Evolutionary conservation across 2,329 filamentous ascomycete genomes (phyloP), one percentile per base, ranked within the genome.

Genomic region (Geoglossum cookeanum): DNA sequence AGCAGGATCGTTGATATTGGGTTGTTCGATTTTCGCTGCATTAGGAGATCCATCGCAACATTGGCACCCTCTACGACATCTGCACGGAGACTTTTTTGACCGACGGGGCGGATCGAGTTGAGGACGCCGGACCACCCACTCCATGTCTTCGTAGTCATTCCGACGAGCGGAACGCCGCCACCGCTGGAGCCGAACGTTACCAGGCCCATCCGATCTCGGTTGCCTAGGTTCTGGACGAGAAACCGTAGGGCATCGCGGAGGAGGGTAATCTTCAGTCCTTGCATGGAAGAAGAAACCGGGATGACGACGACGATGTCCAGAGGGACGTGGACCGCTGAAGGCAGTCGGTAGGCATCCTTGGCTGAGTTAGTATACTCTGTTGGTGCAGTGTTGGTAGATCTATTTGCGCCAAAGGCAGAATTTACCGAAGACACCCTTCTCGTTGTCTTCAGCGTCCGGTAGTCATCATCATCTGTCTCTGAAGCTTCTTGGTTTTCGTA

Each of bases 41-140:
- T 98, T 58, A 98, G 77, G 57, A 98, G 73, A 68, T 98, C 92
- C 92, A 98, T 97, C 53, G 92, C 92, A 55, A 96, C 88, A 64
- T 97, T 98, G 37, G 91, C 92, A 32, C 92, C 92, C 68, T 98
- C 92, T 2, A 98, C 91, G 13, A 97, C 90, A 71, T 98, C 92
- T 1, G 91, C 91, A 11, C 92, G 85, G 65, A 95, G 81, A 68
- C 88, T 97, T 78, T 97, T 98, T 70, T 96, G 91, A 39, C 90
- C 91, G 8, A 96, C 87, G 0, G 92, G 91, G 62, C 89, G 84
- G 64, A 98, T 94, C 0, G 88, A 90, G 44, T 83, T 79, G 52
- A 98, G 74, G 11, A 95, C 80, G 65, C 87, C 90, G 61, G 81
- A 76, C 92, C 92, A 98, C 58, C 92, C 91, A 57, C 76, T 79